phyloP scores from a whole-genome alignment of 371 early-diverging fungal genomes.

The Mucor circinelloides region DNA sequence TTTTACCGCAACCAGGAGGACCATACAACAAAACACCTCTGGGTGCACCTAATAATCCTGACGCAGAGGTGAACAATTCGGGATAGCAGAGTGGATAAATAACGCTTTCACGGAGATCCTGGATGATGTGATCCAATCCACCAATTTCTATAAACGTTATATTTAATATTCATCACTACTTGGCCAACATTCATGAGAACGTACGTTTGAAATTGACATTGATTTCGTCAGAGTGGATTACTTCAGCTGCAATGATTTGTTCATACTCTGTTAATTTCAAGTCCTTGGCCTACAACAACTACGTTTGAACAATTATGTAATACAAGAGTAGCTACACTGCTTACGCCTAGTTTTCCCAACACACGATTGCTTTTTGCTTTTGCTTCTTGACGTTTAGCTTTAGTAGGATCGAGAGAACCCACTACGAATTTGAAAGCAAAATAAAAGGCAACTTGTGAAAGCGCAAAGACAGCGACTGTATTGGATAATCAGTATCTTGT shows the following conservation, averaged over 20 bases:
- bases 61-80: slow-evolving; percentile 82
- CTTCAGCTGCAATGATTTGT: slow-evolving; percentile 91
- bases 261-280: slow-evolving; percentile 90
- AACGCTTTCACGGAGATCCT: slow-evolving; percentile 90
- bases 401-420: slow-evolving; percentile 71
- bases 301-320: background rate
- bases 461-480: slow-evolving; percentile 72
- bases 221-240: slow-evolving; percentile 92
- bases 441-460: slow-evolving; percentile 85
- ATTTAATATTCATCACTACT: background rate
- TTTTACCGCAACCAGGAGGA: slow-evolving; percentile 97
- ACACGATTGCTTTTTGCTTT: slow-evolving; percentile 72
- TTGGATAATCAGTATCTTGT: too few relatives aligned
- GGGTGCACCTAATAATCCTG: slow-evolving; percentile 90
- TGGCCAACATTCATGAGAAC: background rate
- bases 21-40: slow-evolving; percentile 95
- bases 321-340: slow-evolving; percentile 1
- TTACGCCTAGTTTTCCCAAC: slow-evolving; percentile 76
- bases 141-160: slow-evolving; percentile 71
- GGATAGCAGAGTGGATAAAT: slow-evolving; percentile 94
- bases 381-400: slow-evolving; percentile 73
- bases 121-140: slow-evolving; percentile 90
- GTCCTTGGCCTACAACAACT: slow-evolving; percentile 53
- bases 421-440: slow-evolving; percentile 85
- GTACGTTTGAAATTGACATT: slow-evolving; percentile 80